phyloP scores from a whole-genome alignment of 768 basidiomycete species.

The Mycena rebaudengoi region DNA sequence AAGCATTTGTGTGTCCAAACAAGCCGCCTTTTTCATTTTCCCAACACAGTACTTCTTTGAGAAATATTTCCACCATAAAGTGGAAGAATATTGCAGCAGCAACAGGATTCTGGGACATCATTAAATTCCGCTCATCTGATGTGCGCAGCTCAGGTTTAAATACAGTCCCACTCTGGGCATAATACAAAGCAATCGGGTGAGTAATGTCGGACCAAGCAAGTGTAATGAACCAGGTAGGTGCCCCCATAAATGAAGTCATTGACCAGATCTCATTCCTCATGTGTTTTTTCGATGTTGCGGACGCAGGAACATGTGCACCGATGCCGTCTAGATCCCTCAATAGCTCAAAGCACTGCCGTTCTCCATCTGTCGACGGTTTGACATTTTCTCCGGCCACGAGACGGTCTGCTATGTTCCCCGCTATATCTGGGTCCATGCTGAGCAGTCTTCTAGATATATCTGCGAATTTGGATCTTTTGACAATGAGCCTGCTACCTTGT shows the following conservation, averaged over 20 bases:
- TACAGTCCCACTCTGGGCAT: neutral
- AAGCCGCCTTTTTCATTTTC: conserved; percentile 23
- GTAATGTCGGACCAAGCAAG: conserved; percentile 34
- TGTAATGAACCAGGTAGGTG: conserved; percentile 46
- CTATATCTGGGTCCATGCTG: conserved; percentile 30
- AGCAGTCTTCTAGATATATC: conserved; percentile 32
- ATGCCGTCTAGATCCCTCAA: conserved; percentile 45
- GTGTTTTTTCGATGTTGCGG: conserved; percentile 36
- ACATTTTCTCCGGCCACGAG: conserved; percentile 35
- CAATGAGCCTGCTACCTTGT: conserved; percentile 37
- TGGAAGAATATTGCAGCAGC: conserved; percentile 43
- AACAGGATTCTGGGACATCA: conserved; percentile 33
- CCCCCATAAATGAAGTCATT: conserved; percentile 28
- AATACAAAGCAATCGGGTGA: neutral
- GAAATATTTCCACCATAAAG: conserved; percentile 36
- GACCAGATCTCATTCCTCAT: conserved; percentile 45
- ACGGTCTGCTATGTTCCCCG: conserved; percentile 26
- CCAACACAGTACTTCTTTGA: conserved; percentile 34
- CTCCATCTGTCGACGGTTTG: conserved; percentile 36
- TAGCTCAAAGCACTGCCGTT: conserved; percentile 44
- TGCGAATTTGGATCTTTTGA: conserved; percentile 35
- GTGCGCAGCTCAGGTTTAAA: neutral
- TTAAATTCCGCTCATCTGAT: neutral
- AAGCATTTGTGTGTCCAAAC: conserved; percentile 39
- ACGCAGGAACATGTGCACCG: conserved; percentile 38